Evolutionary conservation across 164 flowering plant genomes (phyloP), one percentile per base, ranked within the genome.

Genomic region (Aristolochia fimbriata): DNA sequence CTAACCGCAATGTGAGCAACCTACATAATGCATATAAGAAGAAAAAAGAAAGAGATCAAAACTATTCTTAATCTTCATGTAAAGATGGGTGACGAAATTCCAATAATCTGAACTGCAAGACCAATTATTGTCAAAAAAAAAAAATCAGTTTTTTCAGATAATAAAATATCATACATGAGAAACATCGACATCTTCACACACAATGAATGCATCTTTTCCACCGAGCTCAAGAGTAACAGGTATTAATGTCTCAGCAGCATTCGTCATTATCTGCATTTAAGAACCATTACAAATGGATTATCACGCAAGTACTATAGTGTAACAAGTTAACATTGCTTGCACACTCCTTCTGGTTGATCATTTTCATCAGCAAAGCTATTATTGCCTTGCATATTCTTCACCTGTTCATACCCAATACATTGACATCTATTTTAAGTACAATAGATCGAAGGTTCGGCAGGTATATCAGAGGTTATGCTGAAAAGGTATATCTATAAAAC

Each of bases 141-240:
- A 27, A 27, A 27, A 27, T 2, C 30, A 27, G 22, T 4, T 5
- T 0, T 49, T 20, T 17, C 0, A 60, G 21, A 43, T 47, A 9
- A 43, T 54, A 54, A 50, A n/a, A 60, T 51, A 53, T 47, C 85
- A 71, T 92, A 93, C 98, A 75, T 89, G 94, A 46, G 82, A 68
- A 51, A 93, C 81, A 74, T 93, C 92, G 16, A 74, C 97, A 82
- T 93, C 98, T 65, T 93, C 96, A 78, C 98, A 93, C 31, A 93
- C 97, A 68, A 93, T 81, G 77, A 90, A 93, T 63, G 97, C 85
- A 77, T 90, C 98, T 79, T 93, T 93, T 59, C 98, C 98, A 70
- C 97, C 98, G 65, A 90, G 96, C 81, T 90, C 98, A 57, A 93
- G 94, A 37, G 98, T 93, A 47, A 90, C 97, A 48, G 98, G 97